Evolutionary conservation across 169 alveolate genomes (phyloP), one percentile per base, ranked within the genome.

Genomic region (Perkinsus olseni): DNA sequence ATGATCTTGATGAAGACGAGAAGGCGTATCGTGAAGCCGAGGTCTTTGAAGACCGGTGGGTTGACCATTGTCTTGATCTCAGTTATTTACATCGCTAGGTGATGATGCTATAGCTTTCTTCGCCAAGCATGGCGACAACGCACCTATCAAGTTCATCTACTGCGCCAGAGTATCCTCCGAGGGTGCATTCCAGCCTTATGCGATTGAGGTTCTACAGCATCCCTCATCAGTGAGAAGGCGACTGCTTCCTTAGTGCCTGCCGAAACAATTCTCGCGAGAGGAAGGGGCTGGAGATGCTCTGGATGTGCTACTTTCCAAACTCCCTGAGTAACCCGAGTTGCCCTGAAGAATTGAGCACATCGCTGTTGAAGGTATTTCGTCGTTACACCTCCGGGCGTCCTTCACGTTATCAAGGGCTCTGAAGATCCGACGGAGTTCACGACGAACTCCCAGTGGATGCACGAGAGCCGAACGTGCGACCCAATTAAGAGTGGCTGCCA

Each of bases 41-140:
- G 34, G 31, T 13, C 8, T 62, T n/a, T 62, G 82, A 62, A 24
- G 17, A 62, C 82, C 1, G 82, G 82, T 62, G 21, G 50, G n/a
- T n/a, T n/a, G 62, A 45, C 6, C 82, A 28, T 3, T 62, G 8
- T 28, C 82, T 3, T 28, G 28, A 28, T 62, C 31, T 28, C 17
- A 28, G 82, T 13, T 4, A 62, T 0, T 62, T 1, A 6, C 34
- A 62, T 8, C 8, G 36, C 17, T 28, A 74, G 98, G 97, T 51
- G 98, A 96, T 93, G 97, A 97, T 34, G 98, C 98, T 37, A 97
- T 97, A 38, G 95, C 97, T 20, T 97, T 97, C 95, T 97, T 97
- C 91, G 98, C 98, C 36, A 95, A 97, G 93, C 96, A 97, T 94
- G 98, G 98, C 17, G 96, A 96, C 93, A 95, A 97, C 74, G 96